Evolutionary conservation across 305 asterid genomes (phyloP).

Genomic region (Solanum aculeatissimum): DNA sequence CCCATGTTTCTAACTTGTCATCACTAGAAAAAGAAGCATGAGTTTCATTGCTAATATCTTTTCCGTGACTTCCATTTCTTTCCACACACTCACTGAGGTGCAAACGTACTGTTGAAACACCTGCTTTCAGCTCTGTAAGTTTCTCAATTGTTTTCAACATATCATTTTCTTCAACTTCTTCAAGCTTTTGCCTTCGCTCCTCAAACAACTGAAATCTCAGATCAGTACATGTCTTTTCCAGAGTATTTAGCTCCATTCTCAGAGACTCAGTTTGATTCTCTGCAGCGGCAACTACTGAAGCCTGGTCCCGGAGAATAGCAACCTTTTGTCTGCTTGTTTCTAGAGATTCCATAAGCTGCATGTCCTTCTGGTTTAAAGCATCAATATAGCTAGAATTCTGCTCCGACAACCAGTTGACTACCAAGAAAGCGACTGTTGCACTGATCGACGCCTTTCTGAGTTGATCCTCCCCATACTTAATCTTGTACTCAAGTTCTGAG

Average conservation of each 20-base stretch:
- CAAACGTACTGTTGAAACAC: conserved; percentile 45
- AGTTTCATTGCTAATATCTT: conserved; percentile 10
- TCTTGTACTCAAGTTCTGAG: conserved; percentile 40
- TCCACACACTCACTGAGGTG: conserved; percentile 38
- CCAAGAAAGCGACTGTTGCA: conserved; percentile 73
- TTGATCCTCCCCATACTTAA: conserved; percentile 41
- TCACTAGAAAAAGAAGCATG: conserved; percentile 7
- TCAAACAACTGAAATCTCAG: conserved; percentile 34
- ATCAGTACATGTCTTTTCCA: conserved; percentile 33
- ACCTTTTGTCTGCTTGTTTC: conserved; percentile 32
- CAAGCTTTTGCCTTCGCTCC: conserved; percentile 39
- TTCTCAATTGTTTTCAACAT: conserved; percentile 49
- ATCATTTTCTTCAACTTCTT: conserved; percentile 34
- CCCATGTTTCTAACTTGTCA: conserved; percentile 35
- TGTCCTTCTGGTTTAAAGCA: conserved; percentile 30
- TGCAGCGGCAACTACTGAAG: conserved; percentile 27
- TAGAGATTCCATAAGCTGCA: conserved; percentile 28
- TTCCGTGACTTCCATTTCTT: conserved; percentile 19
- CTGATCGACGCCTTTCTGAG: conserved; percentile 51
- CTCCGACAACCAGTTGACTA: conserved; percentile 69
- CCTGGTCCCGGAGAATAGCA: conserved; percentile 29
- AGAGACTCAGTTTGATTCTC: conserved; percentile 39
- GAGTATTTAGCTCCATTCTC: conserved; percentile 28
- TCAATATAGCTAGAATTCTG: conserved; percentile 36
- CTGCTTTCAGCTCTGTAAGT: conserved; percentile 48